Conservation (phyloP, 2,329 filamentous ascomycete species). For the Hypoxylon sp. region DNA sequence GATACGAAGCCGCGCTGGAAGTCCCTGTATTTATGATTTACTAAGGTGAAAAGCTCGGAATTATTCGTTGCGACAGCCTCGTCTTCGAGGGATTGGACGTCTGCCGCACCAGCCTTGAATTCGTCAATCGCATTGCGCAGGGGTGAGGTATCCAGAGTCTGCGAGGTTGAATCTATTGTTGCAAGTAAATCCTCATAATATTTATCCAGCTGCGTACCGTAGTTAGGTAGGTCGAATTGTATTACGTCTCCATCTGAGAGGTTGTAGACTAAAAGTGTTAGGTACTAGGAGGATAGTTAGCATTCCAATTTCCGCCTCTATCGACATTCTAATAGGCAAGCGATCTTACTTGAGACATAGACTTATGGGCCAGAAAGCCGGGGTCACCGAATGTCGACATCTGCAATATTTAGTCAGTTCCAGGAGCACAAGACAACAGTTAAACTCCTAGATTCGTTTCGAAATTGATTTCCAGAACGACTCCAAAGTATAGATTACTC, state of each 20-base stretch:
- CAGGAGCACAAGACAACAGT: neutral
- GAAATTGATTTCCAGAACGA: neutral
- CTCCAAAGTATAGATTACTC: slow-evolving; percentile 7
- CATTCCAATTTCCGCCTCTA: neutral
- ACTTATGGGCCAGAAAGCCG: slow-evolving; percentile 71
- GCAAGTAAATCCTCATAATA: slow-evolving; percentile 59
- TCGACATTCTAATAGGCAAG: neutral
- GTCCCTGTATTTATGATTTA: slow-evolving; percentile 64
- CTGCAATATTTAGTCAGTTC: slow-evolving; percentile 53
- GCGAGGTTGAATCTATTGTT: slow-evolving; percentile 53
- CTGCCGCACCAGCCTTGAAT: slow-evolving; percentile 55
- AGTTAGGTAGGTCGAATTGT: slow-evolving; percentile 60
- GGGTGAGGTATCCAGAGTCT: slow-evolving; percentile 57
- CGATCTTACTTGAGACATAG: slow-evolving; percentile 66
- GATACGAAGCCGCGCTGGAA: slow-evolving; percentile 66
- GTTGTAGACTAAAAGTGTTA: slow-evolving; percentile 59
- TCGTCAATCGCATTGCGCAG: slow-evolving; percentile 58
- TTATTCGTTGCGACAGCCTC: slow-evolving; percentile 53
- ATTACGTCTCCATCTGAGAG: slow-evolving; percentile 58
- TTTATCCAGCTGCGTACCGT: slow-evolving; percentile 57
- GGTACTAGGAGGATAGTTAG: slow-evolving; percentile 52
- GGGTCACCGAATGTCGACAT: slow-evolving; percentile 84
- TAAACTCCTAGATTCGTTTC: neutral
- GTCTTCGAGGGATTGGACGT: slow-evolving; percentile 54
- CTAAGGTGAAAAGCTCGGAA: slow-evolving; percentile 53